These are phyloP conservation scores for Ceriops decandra DNA, from an alignment of 345 rosid genomes.

Conservation along the genomic window DNA sequence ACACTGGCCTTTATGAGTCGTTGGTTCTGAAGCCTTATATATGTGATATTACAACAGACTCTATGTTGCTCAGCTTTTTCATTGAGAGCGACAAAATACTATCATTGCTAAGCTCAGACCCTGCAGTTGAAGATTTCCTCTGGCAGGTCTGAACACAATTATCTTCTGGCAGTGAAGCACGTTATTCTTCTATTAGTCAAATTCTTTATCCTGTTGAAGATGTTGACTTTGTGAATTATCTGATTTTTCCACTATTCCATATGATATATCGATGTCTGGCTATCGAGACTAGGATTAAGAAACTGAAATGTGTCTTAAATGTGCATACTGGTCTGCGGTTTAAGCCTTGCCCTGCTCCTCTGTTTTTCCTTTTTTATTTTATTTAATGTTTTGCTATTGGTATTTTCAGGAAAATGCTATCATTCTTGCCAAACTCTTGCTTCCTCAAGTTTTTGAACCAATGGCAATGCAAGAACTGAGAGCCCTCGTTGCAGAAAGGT, in stretches of 20 bases:
- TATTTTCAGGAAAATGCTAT: slow-evolving; percentile 79
- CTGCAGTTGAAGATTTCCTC: slow-evolving; percentile 62
- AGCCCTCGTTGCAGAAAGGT: slow-evolving; percentile 63
- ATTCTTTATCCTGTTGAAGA: not conserved
- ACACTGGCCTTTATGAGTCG: slow-evolving; percentile 82
- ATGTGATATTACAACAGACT: slow-evolving; percentile 73
- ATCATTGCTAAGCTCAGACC: slow-evolving; percentile 49
- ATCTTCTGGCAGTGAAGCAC: not conserved
- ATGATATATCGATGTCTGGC: not conserved
- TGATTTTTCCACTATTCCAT: not conserved
- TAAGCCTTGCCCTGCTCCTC: not conserved
- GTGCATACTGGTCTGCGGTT: not conserved
- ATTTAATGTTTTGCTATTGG: not conserved
- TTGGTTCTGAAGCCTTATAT: slow-evolving; percentile 72
- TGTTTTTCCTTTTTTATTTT: not conserved
- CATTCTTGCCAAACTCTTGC: slow-evolving; percentile 62
- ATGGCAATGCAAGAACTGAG: slow-evolving; percentile 74
- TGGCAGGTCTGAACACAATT: slow-evolving; percentile 62
- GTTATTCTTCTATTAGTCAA: not conserved
- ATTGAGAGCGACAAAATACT: slow-evolving; percentile 56
- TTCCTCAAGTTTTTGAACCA: slow-evolving; percentile 84
- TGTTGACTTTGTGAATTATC: not conserved
- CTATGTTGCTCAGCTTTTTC: slow-evolving; percentile 65
- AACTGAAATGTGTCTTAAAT: not conserved
- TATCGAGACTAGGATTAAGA: not conserved